Evolutionary conservation across 108 stramenopile genomes (phyloP).

Genomic region (Nitzschia putrida): DNA sequence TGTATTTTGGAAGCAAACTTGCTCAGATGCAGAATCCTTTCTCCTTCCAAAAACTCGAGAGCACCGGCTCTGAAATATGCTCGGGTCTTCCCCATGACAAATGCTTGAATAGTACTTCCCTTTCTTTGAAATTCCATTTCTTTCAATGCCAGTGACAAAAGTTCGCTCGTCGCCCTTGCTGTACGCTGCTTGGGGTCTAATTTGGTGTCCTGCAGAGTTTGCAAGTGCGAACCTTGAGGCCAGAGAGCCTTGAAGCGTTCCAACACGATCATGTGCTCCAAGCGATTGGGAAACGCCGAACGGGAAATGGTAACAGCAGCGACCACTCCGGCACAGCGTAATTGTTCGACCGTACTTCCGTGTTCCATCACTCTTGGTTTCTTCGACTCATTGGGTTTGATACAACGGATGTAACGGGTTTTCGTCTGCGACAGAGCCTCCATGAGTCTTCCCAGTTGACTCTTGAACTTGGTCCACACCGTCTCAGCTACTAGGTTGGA

Average conservation of each 20-base stretch:
- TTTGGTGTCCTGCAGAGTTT: constrained; percentile 22
- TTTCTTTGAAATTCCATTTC: constrained; percentile 36
- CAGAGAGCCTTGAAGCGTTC: constrained; percentile 79
- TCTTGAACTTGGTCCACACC: constrained; percentile 78
- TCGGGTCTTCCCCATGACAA: constrained; percentile 83
- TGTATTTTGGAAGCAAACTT: constrained; percentile 64
- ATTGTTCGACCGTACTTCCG: constrained; percentile 85
- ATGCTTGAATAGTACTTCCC: constrained; percentile 50
- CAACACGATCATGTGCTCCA: constrained; percentile 79
- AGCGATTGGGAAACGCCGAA: constrained; percentile 94
- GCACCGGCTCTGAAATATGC: constrained; percentile 89
- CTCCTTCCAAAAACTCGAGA: constrained; percentile 80
- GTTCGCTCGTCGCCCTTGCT: constrained; percentile 22
- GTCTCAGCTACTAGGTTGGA: constrained; percentile 51
- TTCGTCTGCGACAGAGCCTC: constrained; percentile 62
- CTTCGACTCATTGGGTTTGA: constrained; percentile 88
- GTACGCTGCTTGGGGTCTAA: constrained; percentile 17
- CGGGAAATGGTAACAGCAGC: constrained; percentile 94
- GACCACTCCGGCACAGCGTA: constrained; percentile 94
- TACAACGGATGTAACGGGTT: constrained; percentile 91
- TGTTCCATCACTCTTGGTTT: constrained; percentile 75
- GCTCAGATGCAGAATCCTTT: constrained; percentile 65
- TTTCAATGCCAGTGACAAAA: constrained; percentile 33
- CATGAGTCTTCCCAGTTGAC: constrained; percentile 75
- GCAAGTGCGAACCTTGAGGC: constrained; percentile 36